Conservation (phyloP, 148 eudicot genomes). For the Tetragonia tetragonoides region DNA sequence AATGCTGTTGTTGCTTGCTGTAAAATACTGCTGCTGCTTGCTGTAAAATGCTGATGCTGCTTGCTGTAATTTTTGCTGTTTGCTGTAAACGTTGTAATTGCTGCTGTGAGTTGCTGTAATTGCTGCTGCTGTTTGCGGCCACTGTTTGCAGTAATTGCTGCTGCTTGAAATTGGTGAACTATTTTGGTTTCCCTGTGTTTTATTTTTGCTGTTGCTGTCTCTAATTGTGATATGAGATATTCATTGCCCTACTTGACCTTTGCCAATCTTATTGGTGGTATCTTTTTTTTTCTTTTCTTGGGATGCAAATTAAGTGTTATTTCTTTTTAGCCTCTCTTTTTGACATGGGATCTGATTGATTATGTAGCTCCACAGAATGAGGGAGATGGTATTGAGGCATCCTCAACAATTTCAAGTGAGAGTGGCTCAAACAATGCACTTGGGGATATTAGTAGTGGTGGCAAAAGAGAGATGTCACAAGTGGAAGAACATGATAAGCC, state of each 20-base stretch:
- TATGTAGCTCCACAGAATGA: constrained; percentile 2
- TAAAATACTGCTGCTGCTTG: too few relatives aligned
- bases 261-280: constrained; percentile 27
- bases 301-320: background rate
- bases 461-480: too few relatives aligned
- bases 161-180: too few relatives aligned
- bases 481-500: constrained; percentile 4
- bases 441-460: constrained; percentile 11
- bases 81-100: too few relatives aligned
- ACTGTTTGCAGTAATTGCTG: too few relatives aligned
- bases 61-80: too few relatives aligned
- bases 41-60: too few relatives aligned
- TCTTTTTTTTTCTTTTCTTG: background rate
- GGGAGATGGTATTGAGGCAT: constrained; percentile 15
- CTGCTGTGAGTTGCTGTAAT: too few relatives aligned
- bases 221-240: constrained; percentile 39
- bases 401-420: constrained; percentile 33
- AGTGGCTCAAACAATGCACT: constrained; percentile 4
- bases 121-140: too few relatives aligned
- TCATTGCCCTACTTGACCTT: constrained; percentile 40
- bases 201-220: too few relatives aligned
- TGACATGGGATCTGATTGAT: background rate
- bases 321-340: background rate
- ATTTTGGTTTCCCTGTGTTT: too few relatives aligned
- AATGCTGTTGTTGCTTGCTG: too few relatives aligned